Base-by-base conservation (phyloP, 1,139 yeast genomes). In the Candida gigantensis region DNA sequence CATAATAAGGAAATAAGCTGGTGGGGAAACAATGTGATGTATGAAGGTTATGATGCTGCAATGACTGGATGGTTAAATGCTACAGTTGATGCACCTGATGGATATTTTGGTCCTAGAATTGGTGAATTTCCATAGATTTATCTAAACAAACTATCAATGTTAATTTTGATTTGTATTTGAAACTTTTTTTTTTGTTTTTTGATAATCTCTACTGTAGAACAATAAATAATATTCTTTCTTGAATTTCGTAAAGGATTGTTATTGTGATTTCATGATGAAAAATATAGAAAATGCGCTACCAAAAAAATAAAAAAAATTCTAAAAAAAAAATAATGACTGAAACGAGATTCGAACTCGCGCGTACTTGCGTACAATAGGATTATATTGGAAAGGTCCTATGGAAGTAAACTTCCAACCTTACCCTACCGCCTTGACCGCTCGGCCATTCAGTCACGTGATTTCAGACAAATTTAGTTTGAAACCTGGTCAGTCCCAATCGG, bases 11-110 rank as follows among this genome's bases (percentile, higher is more conserved):
- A 45, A 8, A 36, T 77, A 18, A 42, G 43, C 39, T 78, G 84
- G 83, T 78, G 84, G 83, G 83, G 83, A 3, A 78, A 77, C 50
- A 56, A 49, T 19, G 75, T 76, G 17, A 41, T 60, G 5, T 57
- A 50, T 36, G 50, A 41, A 2, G 80, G 80, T 21, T 46, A n/a
- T n/a, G 62, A 12, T 82, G 77, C 19, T 18, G 19, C 7, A 40
- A 55, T 73, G 7, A 52, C 58, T 27, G 66, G 67, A 16, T 37
- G 49, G 32, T 44, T 51, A 21, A 45, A 53, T 41, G 55, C 54
- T 24, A 43, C 57, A 3, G n/a, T n/a, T n/a, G 21, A 48, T 8
- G 62, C 70, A 6, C 62, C 61, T 3, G 62, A 57, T 30, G 77
- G 77, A 0, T 73, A 68, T 49, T 74, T 74, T 48, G 79, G 79